These are phyloP conservation scores for Albugo candida DNA, from an alignment of 352 stramenopile species.

Conservation along the genomic window DNA sequence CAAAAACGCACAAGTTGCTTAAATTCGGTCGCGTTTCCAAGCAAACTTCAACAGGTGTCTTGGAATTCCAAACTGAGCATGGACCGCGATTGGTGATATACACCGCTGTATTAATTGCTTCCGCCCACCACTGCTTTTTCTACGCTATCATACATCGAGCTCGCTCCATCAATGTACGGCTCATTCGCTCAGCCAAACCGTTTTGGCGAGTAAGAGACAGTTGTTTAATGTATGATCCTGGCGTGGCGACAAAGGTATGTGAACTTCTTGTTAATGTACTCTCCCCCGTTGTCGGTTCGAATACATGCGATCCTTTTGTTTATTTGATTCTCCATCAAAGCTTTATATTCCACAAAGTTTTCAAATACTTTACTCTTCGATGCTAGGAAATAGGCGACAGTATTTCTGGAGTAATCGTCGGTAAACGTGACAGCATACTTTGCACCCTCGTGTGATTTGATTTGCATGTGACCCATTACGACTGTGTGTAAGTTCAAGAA, in stretches of 20 bases:
- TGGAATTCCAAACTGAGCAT: neutral
- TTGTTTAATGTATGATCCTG: slow-evolving; percentile 4
- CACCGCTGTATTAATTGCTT: slow-evolving; percentile 6
- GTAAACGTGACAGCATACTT: slow-evolving; percentile 7
- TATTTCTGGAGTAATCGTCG: slow-evolving; percentile 8
- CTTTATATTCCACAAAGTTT: slow-evolving; percentile 4
- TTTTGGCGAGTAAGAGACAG: slow-evolving; percentile 3
- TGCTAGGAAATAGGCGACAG: slow-evolving; percentile 10
- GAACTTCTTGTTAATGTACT: slow-evolving; percentile 1
- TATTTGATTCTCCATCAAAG: slow-evolving; percentile 9
- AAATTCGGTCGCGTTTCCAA: neutral
- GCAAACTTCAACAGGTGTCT: slow-evolving; percentile 6
- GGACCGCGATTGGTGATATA: slow-evolving; percentile 6
- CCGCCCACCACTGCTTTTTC: slow-evolving; percentile 4
- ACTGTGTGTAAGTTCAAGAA: neutral
- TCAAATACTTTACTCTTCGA: slow-evolving; percentile 7
- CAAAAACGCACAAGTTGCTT: slow-evolving; percentile 5
- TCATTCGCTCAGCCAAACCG: slow-evolving; percentile 5
- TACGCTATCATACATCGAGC: slow-evolving; percentile 3
- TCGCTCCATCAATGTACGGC: slow-evolving; percentile 4
- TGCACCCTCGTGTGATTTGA: neutral
- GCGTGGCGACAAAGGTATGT: neutral
- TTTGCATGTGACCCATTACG: neutral
- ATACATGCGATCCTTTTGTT: slow-evolving; percentile 10
- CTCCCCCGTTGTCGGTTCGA: slow-evolving; percentile 1